A percentile compares a stretch with the other conserved stretches of the same genome.
Conservation (phyloP, 2,329 filamentous ascomycete genomes). For the Ophiostoma sp. region DNA sequence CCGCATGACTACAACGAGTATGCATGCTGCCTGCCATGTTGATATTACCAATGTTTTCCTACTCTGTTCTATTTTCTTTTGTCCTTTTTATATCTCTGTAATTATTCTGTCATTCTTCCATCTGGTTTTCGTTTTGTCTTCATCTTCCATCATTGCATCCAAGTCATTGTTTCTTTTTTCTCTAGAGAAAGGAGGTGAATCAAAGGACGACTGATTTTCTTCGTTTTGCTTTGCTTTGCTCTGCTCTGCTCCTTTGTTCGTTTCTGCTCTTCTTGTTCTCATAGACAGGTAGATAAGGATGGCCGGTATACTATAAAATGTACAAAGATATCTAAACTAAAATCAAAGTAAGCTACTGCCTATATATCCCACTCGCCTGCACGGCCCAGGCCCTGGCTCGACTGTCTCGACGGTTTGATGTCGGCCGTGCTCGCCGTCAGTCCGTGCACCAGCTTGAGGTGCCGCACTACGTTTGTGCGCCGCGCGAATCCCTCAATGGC, state of each 20-base stretch:
- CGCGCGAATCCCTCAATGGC: slow-evolving; percentile 37
- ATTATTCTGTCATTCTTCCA: slow-evolving; percentile 3
- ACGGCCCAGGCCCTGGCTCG: neutral
- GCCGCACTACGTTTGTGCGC: slow-evolving; percentile 37
- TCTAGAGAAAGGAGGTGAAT: neutral
- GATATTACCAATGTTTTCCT: slow-evolving; percentile 11
- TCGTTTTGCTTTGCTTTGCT: neutral
- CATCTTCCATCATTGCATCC: neutral
- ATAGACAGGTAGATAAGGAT: slow-evolving; percentile 15
- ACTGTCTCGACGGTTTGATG: neutral
- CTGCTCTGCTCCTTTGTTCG: neutral
- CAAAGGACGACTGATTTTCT: neutral
- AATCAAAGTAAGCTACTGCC: neutral
- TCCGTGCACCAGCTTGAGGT: slow-evolving; percentile 42
- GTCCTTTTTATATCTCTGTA: slow-evolving; percentile 7
- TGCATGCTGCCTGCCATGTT: neutral
- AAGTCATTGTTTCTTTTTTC: neutral
- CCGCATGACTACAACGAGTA: neutral
- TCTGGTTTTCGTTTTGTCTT: neutral
- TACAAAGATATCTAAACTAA: neutral
- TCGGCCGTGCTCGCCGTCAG: neutral
- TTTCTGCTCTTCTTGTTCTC: neutral
- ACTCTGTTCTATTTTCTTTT: neutral
- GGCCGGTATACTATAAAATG: slow-evolving; percentile 9
- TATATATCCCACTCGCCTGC: neutral